These are phyloP conservation scores for Solanum paucissectum DNA, from an alignment of 257 asterid genomes.

Conservation along the genomic window DNA sequence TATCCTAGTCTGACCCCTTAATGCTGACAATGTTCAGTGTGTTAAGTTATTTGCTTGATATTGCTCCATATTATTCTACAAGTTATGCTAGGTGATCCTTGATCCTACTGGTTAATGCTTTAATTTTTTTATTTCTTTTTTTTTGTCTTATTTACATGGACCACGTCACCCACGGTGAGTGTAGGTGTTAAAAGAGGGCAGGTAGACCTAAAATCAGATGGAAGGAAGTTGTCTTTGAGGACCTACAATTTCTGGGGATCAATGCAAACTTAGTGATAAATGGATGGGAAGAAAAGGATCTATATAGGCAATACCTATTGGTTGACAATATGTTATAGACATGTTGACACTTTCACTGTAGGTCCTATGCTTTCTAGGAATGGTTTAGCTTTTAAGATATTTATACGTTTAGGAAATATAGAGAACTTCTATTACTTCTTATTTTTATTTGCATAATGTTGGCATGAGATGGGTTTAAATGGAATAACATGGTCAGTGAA, in stretches of 20 bases:
- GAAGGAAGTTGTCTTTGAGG: neutral
- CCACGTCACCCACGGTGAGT: neutral
- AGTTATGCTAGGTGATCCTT: neutral
- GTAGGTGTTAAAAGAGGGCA: neutral
- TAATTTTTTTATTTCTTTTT: neutral
- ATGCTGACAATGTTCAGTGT: neutral
- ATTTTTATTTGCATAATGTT: neutral
- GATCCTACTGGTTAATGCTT: neutral
- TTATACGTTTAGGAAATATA: neutral
- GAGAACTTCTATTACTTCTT: neutral
- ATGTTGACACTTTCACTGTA: neutral
- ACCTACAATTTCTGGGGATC: neutral
- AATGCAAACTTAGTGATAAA: neutral
- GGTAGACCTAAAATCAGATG: neutral
- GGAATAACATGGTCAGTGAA: neutral
- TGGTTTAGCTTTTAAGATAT: neutral
- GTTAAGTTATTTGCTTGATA: neutral
- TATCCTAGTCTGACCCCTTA: neutral
- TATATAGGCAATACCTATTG: neutral
- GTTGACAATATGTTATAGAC: neutral
- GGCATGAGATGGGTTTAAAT: neutral
- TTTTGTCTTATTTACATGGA: neutral
- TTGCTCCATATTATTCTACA: neutral
- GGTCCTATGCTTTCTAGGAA: neutral
- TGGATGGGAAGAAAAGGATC: neutral